These are phyloP conservation scores for Calocybe cyanea DNA, from an alignment of 768 basidiomycete species.

Conservation along the genomic window DNA sequence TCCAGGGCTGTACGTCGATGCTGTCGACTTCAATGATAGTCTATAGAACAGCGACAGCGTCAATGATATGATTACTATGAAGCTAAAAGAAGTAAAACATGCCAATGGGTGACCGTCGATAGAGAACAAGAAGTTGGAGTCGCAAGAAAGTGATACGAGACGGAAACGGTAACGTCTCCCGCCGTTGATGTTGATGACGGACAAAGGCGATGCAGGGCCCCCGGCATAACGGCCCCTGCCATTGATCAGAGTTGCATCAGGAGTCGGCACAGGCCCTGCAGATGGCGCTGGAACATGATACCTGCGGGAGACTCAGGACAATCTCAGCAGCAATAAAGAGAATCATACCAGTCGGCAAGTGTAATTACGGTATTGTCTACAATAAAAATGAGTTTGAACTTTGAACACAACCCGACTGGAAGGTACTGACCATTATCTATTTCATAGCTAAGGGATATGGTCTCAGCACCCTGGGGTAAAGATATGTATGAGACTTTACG, in stretches of 20 bases:
- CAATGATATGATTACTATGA: too few species aligned
- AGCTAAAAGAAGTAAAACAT: slow-evolving; percentile 9
- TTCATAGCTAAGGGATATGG: background rate
- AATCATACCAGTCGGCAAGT: slow-evolving; percentile 27
- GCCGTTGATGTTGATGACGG: slow-evolving; percentile 34
- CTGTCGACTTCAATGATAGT: slow-evolving; percentile 17
- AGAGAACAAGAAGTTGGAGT: slow-evolving; percentile 26
- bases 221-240: slow-evolving; percentile 35
- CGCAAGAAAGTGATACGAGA: slow-evolving; percentile 34
- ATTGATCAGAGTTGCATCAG: slow-evolving; percentile 26
- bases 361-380: slow-evolving; percentile 25
- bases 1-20: background rate
- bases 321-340: background rate
- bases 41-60: slow-evolving; percentile 20
- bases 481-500: background rate
- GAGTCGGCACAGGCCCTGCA: slow-evolving; percentile 2
- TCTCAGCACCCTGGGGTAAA: background rate
- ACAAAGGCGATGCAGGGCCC: slow-evolving; percentile 32
- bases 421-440: background rate
- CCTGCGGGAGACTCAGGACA: slow-evolving; percentile 1
- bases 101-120: slow-evolving; percentile 28
- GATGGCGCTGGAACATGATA: slow-evolving; percentile 14
- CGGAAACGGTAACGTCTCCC: slow-evolving; percentile 46
- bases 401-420: background rate
- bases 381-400: slow-evolving; percentile 7